Percentiles rank a stretch among this genome's conserved stretches.
phyloP scores from a whole-genome alignment of 441 rosid species.

The Raphanus hybrid region DNA sequence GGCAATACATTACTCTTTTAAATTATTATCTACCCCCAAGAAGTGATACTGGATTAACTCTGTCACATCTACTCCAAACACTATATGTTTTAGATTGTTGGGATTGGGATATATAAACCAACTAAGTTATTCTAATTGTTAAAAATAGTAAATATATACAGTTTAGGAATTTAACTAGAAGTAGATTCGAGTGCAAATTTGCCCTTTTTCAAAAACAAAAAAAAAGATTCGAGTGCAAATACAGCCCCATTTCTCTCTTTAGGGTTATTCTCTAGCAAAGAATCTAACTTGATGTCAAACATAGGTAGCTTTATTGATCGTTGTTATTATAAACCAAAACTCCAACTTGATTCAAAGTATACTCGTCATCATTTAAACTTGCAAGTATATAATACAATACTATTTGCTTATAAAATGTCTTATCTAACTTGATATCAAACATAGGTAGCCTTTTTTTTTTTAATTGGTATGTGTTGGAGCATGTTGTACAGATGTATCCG shows the following conservation, averaged over 20 bases:
- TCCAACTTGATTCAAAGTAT: too few species aligned
- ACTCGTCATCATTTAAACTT: too few species aligned
- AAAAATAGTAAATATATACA: background rate
- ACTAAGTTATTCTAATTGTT: background rate
- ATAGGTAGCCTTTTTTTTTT: too few species aligned
- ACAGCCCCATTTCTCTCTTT: background rate
- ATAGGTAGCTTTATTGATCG: background rate
- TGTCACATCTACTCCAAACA: background rate
- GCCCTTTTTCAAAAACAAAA: too few species aligned
- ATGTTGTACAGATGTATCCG: too few species aligned
- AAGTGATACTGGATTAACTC: background rate
- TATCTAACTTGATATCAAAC: too few species aligned
- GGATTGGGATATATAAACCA: background rate
- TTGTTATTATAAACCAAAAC: too few species aligned
- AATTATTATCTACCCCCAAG: background rate
- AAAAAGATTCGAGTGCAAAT: background rate
- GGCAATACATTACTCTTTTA: background rate
- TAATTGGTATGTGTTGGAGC: too few species aligned
- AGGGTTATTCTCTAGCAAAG: background rate
- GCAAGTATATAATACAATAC: too few species aligned
- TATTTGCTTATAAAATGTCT: too few species aligned
- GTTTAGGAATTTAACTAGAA: background rate
- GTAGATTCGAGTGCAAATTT: background rate
- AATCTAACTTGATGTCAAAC: background rate
- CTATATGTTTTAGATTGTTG: background rate